Evolutionary conservation across 345 rosid genomes (phyloP), one percentile per base, ranked within the genome.

Genomic region (Acer campestre): DNA sequence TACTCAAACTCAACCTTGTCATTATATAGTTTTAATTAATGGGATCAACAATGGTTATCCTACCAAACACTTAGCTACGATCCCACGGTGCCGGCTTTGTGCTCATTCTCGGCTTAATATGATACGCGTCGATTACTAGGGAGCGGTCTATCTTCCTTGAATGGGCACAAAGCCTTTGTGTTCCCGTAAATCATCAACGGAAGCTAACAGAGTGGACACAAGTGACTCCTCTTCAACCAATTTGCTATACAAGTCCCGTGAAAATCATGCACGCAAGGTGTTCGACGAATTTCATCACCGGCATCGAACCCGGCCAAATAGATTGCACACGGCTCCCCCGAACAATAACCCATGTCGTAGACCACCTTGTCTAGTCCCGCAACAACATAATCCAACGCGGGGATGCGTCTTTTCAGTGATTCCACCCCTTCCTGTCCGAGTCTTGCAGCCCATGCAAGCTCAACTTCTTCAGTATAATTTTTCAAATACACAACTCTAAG

Each of bases 191-290:
- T 61, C 0, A 23, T 23, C 23, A 70, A 25, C 4, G 62, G 17
- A 2, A 70, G 53, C 14, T 10, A 44, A 42, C 46, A 70, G 48
- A 53, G 58, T 5, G 74, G 73, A 53, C 74, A 70, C 25, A 70
- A 31, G 74, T 70, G 74, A 70, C 46, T 70, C 10, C 20, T 70
- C 35, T 29, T 7, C 7, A 29, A 46, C 74, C 62, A 70, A 7
- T 27, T 8, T 10, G 10, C 11, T 2, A 70, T 8, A 10, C 61
- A 51, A 13, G n/a, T 38, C 38, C 9, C 62, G 3, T 70, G 74
- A 31, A 70, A 70, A 70, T 70, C 73, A 17, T 51, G 73, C 25
- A 3, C n/a, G 27, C 46, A 70, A 70, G 63, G 25, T 14, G 58
- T 0, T 11, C 63, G 74, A 70, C 42, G 11, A 53, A 70, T 70